These are phyloP conservation scores for Larix kaempferi DNA, from an alignment of 75 land plant species.

Conservation along the genomic window DNA sequence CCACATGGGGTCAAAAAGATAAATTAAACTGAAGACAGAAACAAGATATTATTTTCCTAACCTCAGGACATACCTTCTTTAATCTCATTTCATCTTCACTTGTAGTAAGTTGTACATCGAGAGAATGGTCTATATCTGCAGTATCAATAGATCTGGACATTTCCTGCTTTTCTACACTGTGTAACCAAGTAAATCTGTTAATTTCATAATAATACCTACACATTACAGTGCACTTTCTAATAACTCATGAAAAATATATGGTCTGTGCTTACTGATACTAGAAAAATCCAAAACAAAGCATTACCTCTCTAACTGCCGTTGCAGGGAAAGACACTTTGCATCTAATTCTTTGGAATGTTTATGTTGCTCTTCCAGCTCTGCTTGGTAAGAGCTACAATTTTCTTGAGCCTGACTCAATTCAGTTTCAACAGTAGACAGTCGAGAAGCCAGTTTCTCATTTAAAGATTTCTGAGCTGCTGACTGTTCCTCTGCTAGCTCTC, in stretches of 20 bases:
- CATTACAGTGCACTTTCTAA: background rate
- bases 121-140: background rate
- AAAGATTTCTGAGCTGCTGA: constrained; percentile 25
- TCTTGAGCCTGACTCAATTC: constrained; percentile 45
- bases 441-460: constrained; percentile 44
- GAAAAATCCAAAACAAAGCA: background rate
- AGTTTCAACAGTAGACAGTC: constrained; percentile 28
- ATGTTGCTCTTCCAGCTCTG: constrained; percentile 58
- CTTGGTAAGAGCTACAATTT: constrained; percentile 56
- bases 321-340: constrained; percentile 62
- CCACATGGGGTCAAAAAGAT: too few relatives aligned
- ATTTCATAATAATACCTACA: background rate
- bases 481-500: constrained; percentile 30
- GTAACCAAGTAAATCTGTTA: background rate
- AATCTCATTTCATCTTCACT: background rate
- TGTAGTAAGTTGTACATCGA: background rate
- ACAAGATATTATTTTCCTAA: too few relatives aligned
- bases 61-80: background rate
- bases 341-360: constrained; percentile 52
- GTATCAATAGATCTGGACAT: background rate
- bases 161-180: background rate
- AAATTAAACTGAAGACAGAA: too few relatives aligned
- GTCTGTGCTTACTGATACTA: background rate
- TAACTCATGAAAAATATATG: background rate
- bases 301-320: constrained; percentile 70